Conservation (phyloP, 2,329 filamentous ascomycete species). For the Calcarisporium arbuscula region DNA sequence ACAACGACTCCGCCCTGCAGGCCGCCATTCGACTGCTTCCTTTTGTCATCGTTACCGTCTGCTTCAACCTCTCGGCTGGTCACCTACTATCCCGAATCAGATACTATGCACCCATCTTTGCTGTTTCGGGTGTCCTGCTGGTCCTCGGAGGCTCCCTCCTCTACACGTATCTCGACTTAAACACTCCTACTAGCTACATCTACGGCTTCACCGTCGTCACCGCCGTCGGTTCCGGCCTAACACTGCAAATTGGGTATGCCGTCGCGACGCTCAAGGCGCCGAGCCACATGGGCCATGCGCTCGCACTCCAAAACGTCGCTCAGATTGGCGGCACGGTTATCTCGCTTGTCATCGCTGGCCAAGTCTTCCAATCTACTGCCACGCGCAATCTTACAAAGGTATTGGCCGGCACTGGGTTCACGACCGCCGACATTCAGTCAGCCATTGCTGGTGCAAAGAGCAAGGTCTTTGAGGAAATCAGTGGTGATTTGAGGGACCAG, state of each 20-base stretch:
- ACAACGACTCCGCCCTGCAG: constrained; percentile 7
- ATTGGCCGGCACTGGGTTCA: constrained; percentile 1
- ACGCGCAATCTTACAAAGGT: constrained; percentile 2
- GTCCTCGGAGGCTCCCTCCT: constrained; percentile 7
- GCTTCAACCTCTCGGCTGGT: constrained; percentile 4
- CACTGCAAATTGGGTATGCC: constrained; percentile 21
- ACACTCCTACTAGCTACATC: constrained; percentile 8
- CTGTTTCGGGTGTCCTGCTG: constrained; percentile 8
- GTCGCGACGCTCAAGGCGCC: constrained; percentile 17
- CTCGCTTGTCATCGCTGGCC: constrained; percentile 18
- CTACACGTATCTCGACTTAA: neutral
- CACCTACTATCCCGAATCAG: constrained; percentile 1
- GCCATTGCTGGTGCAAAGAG: constrained; percentile 10
- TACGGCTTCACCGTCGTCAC: constrained; percentile 12
- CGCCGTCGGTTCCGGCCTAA: constrained; percentile 9
- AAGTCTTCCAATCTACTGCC: constrained; percentile 25
- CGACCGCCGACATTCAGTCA: constrained; percentile 6
- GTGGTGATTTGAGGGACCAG: constrained; percentile 1
- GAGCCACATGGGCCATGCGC: neutral
- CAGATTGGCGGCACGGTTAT: constrained; percentile 20
- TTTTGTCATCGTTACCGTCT: constrained; percentile 5
- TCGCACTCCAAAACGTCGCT: constrained; percentile 19
- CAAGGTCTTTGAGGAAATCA: constrained; percentile 7
- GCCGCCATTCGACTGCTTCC: constrained; percentile 12
- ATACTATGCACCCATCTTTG: constrained; percentile 10